These are phyloP conservation scores for Starmerella geochares DNA, from an alignment of 805 yeast species.

Conservation along the genomic window DNA sequence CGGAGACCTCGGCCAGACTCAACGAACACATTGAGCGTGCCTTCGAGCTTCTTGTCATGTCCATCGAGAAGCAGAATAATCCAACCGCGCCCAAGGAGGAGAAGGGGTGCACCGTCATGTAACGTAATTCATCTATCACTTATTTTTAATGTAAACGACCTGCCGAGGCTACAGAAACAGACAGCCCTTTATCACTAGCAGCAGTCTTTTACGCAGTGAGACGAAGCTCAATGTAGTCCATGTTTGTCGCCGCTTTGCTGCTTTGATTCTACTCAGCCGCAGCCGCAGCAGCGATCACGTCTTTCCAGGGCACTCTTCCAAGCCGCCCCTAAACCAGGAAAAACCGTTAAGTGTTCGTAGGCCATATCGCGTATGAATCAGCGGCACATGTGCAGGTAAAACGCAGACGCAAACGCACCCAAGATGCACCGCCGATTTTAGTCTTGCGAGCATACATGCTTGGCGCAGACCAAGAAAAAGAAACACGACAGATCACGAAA, in stretches of 20 bases:
- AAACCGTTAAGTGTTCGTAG: neutral
- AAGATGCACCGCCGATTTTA: neutral
- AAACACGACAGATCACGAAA: neutral
- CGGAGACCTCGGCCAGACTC: slow-evolving; percentile 76
- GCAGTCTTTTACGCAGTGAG: neutral
- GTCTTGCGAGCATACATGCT: neutral
- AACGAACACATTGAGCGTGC: slow-evolving; percentile 57
- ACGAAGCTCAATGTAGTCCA: neutral
- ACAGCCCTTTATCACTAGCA: neutral
- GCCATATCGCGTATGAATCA: neutral
- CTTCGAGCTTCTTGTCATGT: slow-evolving; percentile 49
- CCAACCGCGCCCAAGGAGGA: slow-evolving; percentile 37
- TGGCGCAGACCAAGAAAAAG: neutral
- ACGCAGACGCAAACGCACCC: neutral
- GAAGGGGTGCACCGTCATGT: slow-evolving; percentile 45
- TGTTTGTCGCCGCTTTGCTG: neutral
- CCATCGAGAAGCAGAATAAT: slow-evolving; percentile 55
- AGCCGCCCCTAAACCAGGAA: neutral
- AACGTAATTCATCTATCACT: slow-evolving; percentile 1
- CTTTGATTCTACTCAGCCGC: neutral
- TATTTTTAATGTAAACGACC: no score
- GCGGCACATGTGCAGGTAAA: neutral
- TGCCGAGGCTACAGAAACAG: no score
- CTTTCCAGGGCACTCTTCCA: no score
- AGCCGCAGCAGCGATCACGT: neutral